Evolutionary conservation across 2,329 filamentous ascomycete genomes (phyloP), one percentile per base, ranked within the genome.

Genomic region (Pyrenochaeta sp.): DNA sequence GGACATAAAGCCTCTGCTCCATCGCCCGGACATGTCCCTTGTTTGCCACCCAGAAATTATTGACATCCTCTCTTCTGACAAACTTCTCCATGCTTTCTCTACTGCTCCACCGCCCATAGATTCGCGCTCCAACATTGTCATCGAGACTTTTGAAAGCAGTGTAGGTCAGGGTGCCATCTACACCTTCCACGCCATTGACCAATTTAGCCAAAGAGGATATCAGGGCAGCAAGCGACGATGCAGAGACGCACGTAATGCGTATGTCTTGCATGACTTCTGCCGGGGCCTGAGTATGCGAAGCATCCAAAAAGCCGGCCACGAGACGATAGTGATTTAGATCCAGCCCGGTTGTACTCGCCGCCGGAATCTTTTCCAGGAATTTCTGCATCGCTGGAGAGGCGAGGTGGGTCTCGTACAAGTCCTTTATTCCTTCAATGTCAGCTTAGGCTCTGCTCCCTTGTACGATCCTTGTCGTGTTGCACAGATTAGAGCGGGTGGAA

Each of bases 381-480:
- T 49, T 50, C 18, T 49, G 39, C 73, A 76, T 76, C 7, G 70
- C 57, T 2, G 60, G 47, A 21, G 67, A 72, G 44, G 56, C 60
- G 52, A 77, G 64, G 46, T 75, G 73, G 12, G 63, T 67, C 10
- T 54, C 45, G 61, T 75, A 75, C 14, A 77, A 61, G 43, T 73
- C 71, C 58, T 71, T 27, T 27, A 5, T 27, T 27, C 23, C 23
- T 27, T 27, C 23, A 5, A 27, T 9, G 23, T 27, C 9, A 27
- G 23, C 23, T 9, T 9, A 5, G 23, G 23, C 23, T 27, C 23
- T 27, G 23, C 9, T 4, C 23, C n/a, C n/a, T n/a, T n/a, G n/a
- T 27, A 27, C 23, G 9, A 27, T 27, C 23, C 23, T 27, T 9
- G 23, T 9, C 23, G 9, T 27, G 4, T 27, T 27, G 23, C 4